Conservation (phyloP, 2,329 filamentous ascomycete genomes). For the Rosellinia necatrix region DNA sequence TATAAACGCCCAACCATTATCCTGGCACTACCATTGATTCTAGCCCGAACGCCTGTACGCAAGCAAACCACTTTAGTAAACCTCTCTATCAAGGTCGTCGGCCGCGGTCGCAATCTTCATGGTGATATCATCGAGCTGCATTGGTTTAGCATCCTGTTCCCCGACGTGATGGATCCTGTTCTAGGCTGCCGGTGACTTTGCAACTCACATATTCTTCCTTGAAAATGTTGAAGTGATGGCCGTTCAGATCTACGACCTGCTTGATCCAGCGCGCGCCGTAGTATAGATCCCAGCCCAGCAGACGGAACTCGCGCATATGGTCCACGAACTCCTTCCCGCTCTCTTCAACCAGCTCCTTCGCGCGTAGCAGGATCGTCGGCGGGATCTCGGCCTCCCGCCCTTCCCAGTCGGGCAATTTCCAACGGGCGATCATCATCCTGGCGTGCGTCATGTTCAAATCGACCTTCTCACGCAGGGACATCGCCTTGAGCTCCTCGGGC, state of each 20-base stretch:
- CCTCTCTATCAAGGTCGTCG: conserved; percentile 28
- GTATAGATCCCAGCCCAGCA: conserved; percentile 57
- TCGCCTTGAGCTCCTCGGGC: conserved; percentile 35
- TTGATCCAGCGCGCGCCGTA: conserved; percentile 48
- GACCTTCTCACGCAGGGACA: conserved; percentile 40
- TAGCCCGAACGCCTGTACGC: background rate
- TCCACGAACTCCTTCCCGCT: conserved; percentile 46
- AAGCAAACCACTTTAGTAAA: conserved; percentile 16
- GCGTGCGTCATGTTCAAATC: conserved; percentile 42
- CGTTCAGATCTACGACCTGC: conserved; percentile 53
- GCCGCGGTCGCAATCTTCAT: conserved; percentile 36
- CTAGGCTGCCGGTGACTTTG: background rate
- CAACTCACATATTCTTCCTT: conserved; percentile 36
- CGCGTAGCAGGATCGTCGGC: conserved; percentile 51
- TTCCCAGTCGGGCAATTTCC: conserved; percentile 36
- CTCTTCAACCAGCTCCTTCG: conserved; percentile 44
- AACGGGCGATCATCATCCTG: conserved; percentile 37
- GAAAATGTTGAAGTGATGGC: conserved; percentile 53
- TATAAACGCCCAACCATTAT: background rate
- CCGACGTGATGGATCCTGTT: background rate
- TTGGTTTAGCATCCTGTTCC: conserved; percentile 5
- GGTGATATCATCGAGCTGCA: conserved; percentile 35
- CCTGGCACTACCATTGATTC: background rate
- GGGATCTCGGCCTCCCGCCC: conserved; percentile 40
- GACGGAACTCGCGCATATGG: conserved; percentile 45